These are phyloP conservation scores for Xerocomellus chrysenteron DNA, from an alignment of 768 basidiomycete genomes.

Conservation along the genomic window DNA sequence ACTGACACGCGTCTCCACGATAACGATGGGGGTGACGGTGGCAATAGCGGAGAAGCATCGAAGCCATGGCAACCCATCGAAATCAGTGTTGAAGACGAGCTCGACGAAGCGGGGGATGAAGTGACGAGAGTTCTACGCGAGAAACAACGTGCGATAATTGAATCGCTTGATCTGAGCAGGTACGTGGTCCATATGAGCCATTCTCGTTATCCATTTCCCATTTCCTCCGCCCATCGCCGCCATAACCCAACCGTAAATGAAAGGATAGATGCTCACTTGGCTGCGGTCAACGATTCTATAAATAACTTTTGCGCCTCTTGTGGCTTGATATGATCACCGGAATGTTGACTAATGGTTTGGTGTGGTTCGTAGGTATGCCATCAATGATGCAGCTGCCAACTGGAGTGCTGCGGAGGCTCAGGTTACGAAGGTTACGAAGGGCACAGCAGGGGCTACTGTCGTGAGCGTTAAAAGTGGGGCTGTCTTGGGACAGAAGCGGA, in stretches of 20 bases:
- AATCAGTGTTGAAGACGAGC: conserved; percentile 58
- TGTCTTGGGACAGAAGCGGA: conserved; percentile 55
- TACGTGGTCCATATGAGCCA: conserved; percentile 43
- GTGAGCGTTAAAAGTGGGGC: conserved; percentile 65
- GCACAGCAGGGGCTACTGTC: conserved; percentile 57
- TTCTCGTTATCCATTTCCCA: not conserved
- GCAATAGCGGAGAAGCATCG: not conserved
- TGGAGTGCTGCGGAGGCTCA: conserved; percentile 78
- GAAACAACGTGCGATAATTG: conserved; percentile 85
- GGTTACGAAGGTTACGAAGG: conserved; percentile 50
- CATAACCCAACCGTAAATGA: not conserved
- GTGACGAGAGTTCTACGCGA: conserved; percentile 54
- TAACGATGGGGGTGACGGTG: conserved; percentile 12
- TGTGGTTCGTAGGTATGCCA: conserved; percentile 56
- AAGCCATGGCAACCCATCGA: conserved; percentile 45
- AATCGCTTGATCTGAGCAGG: conserved; percentile 85
- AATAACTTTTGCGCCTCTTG: not conserved
- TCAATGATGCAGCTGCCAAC: conserved; percentile 66
- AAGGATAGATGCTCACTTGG: not conserved
- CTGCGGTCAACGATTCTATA: not conserved
- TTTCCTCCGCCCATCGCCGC: conserved; percentile 7
- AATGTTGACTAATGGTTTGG: not conserved
- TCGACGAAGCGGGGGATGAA: conserved; percentile 74
- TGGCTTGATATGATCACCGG: not conserved
- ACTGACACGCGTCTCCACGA: conserved; percentile 13